Evolutionary conservation across 495 filamentous ascomycete genomes (phyloP).

Genomic region (Aspergillus wentii): DNA sequence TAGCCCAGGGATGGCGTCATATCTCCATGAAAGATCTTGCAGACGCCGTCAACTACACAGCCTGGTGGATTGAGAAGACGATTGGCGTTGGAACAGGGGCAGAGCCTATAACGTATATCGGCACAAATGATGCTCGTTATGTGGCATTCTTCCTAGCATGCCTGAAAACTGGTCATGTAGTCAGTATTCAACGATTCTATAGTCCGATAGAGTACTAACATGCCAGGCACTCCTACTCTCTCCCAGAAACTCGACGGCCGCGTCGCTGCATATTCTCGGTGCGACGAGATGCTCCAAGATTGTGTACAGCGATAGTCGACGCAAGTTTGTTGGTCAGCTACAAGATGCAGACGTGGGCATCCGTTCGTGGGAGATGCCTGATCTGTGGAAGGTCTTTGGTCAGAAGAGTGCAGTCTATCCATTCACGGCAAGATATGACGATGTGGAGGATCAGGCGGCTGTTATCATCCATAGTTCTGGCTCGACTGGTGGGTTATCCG

Average conservation of each 20-base stretch:
- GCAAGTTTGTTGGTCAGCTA: too few species aligned
- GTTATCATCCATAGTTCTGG: constrained; percentile 55
- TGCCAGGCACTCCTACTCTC: constrained; percentile 28
- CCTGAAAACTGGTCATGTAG: constrained; percentile 17
- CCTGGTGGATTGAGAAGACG: constrained; percentile 40
- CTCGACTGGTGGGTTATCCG: too few species aligned
- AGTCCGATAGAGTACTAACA: too few species aligned
- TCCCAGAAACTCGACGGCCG: constrained; percentile 32
- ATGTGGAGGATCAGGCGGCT: constrained; percentile 40
- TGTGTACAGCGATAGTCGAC: constrained; percentile 15
- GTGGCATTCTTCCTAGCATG: constrained; percentile 20
- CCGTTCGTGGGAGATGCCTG: constrained; percentile 2
- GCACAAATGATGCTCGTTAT: constrained; percentile 23
- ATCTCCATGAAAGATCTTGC: constrained; percentile 46
- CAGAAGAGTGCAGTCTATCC: constrained; percentile 9
- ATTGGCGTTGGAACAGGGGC: constrained; percentile 19
- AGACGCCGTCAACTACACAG: constrained; percentile 46
- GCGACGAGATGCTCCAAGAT: constrained; percentile 25
- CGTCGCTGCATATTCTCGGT: constrained; percentile 25
- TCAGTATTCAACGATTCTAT: too few species aligned
- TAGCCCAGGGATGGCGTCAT: constrained; percentile 46
- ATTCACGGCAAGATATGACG: constrained; percentile 18
- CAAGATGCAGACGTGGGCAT: constrained; percentile 9
- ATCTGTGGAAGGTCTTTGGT: constrained; percentile 14
- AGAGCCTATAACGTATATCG: constrained; percentile 27